These are phyloP conservation scores for Rhypophila decipiens DNA, from an alignment of 495 filamentous ascomycete genomes.

Conservation along the genomic window DNA sequence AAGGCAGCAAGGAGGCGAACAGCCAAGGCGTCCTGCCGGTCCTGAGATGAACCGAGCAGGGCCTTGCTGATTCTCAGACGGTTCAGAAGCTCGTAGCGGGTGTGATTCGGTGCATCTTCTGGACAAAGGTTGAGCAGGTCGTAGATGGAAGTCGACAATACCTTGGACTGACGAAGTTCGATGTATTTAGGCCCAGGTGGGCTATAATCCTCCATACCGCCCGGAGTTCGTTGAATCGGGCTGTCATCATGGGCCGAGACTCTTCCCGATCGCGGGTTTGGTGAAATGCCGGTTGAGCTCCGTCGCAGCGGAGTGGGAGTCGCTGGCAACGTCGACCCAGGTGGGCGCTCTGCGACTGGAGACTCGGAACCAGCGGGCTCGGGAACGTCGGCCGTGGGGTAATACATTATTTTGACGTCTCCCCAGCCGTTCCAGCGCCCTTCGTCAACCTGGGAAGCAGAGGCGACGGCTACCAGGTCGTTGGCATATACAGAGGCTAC, in stretches of 20 bases:
- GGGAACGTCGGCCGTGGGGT: slow-evolving; percentile 24
- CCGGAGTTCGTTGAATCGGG: slow-evolving; percentile 26
- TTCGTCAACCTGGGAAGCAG: slow-evolving; percentile 34
- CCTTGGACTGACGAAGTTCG: slow-evolving; percentile 60
- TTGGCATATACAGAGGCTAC: slow-evolving; percentile 60
- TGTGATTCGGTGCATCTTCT: slow-evolving; percentile 60
- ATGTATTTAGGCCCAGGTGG: slow-evolving; percentile 49
- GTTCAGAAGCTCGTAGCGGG: slow-evolving; percentile 80
- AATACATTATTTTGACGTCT: slow-evolving; percentile 42
- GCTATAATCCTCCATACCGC: slow-evolving; percentile 39
- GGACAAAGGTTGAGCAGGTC: slow-evolving; percentile 60
- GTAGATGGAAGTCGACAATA: slow-evolving; percentile 57
- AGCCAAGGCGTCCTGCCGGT: slow-evolving; percentile 68
- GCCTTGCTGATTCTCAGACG: slow-evolving; percentile 76
- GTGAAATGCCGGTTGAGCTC: slow-evolving; percentile 32
- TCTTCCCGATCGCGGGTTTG: slow-evolving; percentile 31
- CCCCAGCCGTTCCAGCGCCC: slow-evolving; percentile 43
- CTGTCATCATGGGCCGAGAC: slow-evolving; percentile 32
- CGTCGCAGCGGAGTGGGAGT: slow-evolving; percentile 44
- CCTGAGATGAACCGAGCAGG: slow-evolving; percentile 55
- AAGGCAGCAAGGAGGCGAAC: slow-evolving; percentile 82
- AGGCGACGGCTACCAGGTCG: slow-evolving; percentile 67
- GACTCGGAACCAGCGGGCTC: slow-evolving; percentile 7
- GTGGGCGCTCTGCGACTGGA: slow-evolving; percentile 1
- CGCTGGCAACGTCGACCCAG: slow-evolving; percentile 20